A percentile compares a stretch with the other conserved stretches of the same genome.
phyloP scores from a whole-genome alignment of 1,139 yeast species.

The Trichomonascaceae sp. region DNA sequence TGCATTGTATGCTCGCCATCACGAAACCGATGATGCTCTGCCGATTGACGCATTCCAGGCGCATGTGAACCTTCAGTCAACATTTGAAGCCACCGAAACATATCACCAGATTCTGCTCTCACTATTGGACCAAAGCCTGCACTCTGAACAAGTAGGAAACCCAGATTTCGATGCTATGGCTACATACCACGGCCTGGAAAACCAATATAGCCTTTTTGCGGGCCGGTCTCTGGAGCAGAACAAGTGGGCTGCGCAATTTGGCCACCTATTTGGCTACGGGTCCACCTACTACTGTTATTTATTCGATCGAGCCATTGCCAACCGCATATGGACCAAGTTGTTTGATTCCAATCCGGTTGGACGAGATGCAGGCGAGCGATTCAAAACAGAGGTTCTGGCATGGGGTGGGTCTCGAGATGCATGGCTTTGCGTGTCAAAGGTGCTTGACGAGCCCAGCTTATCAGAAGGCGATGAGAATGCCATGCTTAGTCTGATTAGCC shows the following conservation, averaged over 20 bases:
- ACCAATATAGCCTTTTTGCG: constrained; percentile 27
- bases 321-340: constrained; percentile 65
- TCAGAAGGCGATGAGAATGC: constrained; percentile 59
- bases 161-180: constrained; percentile 37
- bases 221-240: constrained; percentile 32
- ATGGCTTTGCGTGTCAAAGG: constrained; percentile 76
- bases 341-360: constrained; percentile 53
- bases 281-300: constrained; percentile 88
- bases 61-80: constrained; percentile 40
- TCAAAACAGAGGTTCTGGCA: constrained; percentile 53
- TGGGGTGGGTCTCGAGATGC: constrained; percentile 96
- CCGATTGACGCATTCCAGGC: constrained; percentile 36
- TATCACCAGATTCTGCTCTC: constrained; percentile 89
- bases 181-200: constrained; percentile 56
- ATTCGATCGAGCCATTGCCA: constrained; percentile 86
- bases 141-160: constrained; percentile 29
- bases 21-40: constrained; percentile 51
- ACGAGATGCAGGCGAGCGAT: constrained; percentile 59
- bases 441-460: constrained; percentile 48
- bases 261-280: constrained; percentile 88
- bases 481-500: too few species aligned
- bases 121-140: constrained; percentile 69
- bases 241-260: constrained; percentile 90
- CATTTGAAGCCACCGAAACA: constrained; percentile 58
- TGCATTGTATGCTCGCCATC: constrained; percentile 59